Conservation (phyloP, 345 rosid species). For the Streptanthus diversifolius region DNA sequence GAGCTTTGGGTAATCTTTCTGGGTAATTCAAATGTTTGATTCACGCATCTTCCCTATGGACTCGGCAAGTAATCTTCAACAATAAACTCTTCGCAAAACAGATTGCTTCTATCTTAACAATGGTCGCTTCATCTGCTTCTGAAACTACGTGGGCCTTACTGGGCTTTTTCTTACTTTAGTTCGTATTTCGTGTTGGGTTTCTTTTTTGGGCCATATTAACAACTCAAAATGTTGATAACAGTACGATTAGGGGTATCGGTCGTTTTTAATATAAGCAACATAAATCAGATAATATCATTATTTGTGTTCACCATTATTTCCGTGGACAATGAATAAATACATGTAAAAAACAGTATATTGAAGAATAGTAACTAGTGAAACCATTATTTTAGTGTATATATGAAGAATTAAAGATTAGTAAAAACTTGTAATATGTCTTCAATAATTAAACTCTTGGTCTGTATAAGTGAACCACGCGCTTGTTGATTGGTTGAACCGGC, state of each 20-base stretch:
- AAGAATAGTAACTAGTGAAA: background rate
- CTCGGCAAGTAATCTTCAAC: background rate
- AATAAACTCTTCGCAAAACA: background rate
- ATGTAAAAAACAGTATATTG: background rate
- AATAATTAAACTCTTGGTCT: slow-evolving; percentile 15
- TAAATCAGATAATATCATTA: background rate
- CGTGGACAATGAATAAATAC: background rate
- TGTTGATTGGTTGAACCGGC: slow-evolving; percentile 31
- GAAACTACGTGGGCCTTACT: background rate
- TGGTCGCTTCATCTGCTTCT: background rate
- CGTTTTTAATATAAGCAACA: background rate
- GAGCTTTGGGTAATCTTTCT: background rate
- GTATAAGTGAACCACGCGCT: slow-evolving; percentile 12
- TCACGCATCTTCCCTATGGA: background rate
- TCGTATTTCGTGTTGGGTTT: background rate
- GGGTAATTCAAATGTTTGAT: background rate
- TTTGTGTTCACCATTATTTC: background rate
- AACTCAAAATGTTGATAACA: background rate
- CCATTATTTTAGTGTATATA: background rate
- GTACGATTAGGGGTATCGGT: background rate
- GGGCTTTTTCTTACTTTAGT: background rate
- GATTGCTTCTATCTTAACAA: background rate
- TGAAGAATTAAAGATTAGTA: background rate
- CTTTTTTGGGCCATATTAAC: background rate
- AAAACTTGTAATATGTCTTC: background rate